Base-by-base conservation (phyloP, 2,329 filamentous ascomycete genomes). In the Dactylellina cionopaga region DNA sequence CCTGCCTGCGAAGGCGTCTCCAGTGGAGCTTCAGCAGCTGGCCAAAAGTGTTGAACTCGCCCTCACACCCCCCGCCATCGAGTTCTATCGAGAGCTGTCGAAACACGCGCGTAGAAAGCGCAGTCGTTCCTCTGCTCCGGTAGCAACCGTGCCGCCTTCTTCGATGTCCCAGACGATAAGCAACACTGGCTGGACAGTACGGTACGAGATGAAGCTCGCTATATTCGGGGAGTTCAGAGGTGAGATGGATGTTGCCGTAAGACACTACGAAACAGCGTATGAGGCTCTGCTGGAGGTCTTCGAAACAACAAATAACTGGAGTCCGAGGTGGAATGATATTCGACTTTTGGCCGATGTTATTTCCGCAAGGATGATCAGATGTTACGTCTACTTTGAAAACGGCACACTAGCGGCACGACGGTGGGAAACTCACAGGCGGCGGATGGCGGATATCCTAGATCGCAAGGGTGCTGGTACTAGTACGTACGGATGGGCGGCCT, bases 21-120 rank as follows among this genome's bases (percentile, higher is more conserved):
- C 85, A 1, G 84, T 86, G 0, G 92, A 96, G 78, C 81, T 96
- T 19, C 85, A 88, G 71, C 87, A 88, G 5, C 92, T 94, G 75
- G 88, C 90, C 0, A 87, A 89, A 60, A 90, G 86, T 55, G 86
- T 96, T 39, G 83, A 97, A 47, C 83, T 87, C 1, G 86, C 89
- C 0, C 80, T 97, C 44, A 92, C 94, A 70, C 87, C 89, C 0
- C 84, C 88, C 17, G 88, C 91, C 17, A 83, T 94, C 46, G 95
- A 99, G 77, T 96, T 97, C 80, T 98, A 98, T 80, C 86, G 93
- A 46, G 94, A 99, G 77, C 84, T 98, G 10, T 92, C 92, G n/a
- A 93, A 96, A 70, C 94, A 96, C 82, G 86, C 90, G 7, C 88
- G 93, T 76, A 90, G 95, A 79, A 98, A 98, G 83, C 90, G 91